These are phyloP conservation scores for Calonectria hongkongensis DNA, from an alignment of 2,329 filamentous ascomycete genomes.

Conservation along the genomic window DNA sequence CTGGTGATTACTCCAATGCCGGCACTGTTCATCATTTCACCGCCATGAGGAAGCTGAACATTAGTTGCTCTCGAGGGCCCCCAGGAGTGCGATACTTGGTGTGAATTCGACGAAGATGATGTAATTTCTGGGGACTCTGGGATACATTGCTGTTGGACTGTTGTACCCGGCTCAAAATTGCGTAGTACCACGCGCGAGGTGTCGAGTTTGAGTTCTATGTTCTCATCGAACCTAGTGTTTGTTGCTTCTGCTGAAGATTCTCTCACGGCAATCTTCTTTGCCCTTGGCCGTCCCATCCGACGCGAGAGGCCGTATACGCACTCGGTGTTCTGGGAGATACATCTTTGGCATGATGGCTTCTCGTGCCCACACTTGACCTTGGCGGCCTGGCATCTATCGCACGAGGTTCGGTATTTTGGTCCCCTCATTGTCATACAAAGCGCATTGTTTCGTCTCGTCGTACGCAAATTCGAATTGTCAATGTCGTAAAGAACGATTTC, in stretches of 20 bases:
- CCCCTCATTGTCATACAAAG: not conserved
- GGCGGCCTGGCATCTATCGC: slow-evolving; percentile 3
- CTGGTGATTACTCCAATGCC: not conserved
- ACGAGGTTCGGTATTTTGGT: not conserved
- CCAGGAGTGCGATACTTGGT: not conserved
- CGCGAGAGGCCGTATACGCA: not conserved
- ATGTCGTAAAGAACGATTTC: not conserved
- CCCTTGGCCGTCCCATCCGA: not conserved
- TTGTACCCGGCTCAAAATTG: not conserved
- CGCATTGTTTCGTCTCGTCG: not conserved
- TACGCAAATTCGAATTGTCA: not conserved
- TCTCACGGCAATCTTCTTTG: not conserved
- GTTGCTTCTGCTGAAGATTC: not conserved
- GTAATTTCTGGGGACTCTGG: not conserved
- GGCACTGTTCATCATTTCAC: not conserved
- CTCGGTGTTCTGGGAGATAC: not conserved
- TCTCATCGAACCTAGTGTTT: not conserved
- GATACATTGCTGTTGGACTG: not conserved
- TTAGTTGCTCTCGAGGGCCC: not conserved
- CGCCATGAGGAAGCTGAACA: not conserved
- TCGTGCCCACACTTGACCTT: slow-evolving; percentile 2
- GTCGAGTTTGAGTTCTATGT: not conserved
- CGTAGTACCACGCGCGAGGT: not conserved
- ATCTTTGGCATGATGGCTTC: not conserved
- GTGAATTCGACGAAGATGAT: not conserved